Conservation (phyloP, 148 eudicot species). For the Rhododendron vialii region DNA sequence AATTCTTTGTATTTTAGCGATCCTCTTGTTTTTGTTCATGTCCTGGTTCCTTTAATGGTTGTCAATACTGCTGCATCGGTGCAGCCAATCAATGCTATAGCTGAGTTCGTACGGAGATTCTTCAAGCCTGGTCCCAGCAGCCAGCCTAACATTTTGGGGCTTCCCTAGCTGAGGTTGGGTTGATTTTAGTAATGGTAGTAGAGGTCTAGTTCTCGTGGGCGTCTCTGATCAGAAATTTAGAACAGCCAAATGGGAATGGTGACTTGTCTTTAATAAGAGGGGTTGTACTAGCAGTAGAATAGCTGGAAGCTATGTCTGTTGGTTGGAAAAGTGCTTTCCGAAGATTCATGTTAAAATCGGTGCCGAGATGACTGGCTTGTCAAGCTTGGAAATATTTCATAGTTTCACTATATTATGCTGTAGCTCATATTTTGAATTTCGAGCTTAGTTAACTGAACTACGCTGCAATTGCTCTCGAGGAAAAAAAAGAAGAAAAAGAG, state of each 20-base stretch:
- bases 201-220: neutral
- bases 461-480: neutral
- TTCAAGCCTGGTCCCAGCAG: neutral
- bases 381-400: neutral
- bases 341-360: neutral
- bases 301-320: neutral
- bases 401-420: neutral
- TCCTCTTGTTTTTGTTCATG: neutral
- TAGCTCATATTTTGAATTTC: neutral
- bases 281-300: too few relatives aligned
- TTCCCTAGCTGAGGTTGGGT: neutral
- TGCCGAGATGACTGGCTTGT: neutral
- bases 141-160: neutral
- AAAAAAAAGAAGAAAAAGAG: too few relatives aligned
- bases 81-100: neutral
- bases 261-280: neutral
- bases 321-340: neutral
- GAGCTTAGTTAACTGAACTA: neutral
- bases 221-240: neutral
- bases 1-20: too few relatives aligned
- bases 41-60: neutral
- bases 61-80: neutral
- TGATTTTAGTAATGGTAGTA: neutral
- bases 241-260: neutral
- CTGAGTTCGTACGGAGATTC: neutral